Base-by-base conservation (phyloP, 177 flowering plant genomes). In the Vitis hybrid region DNA sequence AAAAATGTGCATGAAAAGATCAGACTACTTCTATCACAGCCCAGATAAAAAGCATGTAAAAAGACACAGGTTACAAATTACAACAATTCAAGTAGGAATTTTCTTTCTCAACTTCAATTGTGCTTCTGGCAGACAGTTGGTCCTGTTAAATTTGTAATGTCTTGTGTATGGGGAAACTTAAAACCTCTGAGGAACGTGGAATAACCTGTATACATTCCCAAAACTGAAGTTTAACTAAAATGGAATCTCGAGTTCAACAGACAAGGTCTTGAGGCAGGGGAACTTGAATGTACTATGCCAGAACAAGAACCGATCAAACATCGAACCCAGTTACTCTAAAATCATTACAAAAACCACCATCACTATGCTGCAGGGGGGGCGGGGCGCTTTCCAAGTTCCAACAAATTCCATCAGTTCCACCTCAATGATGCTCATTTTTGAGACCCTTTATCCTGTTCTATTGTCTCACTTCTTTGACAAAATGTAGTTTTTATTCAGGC, bases 151-250 rank as follows among this genome's bases (percentile, higher is more conserved):
- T 13, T 21, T 68, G 18, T 48, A 8, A 22, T 22, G 26, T 26
- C 29, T 26, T 26, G 39, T 12, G 19, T 16, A 18, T 11, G 19
- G 11, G 19, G 21, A 14, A 3, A 10, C 21, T 10, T 11, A 29
- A 53, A 69, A 14, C 33, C 55, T 12, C 8, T 2, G 22, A 15
- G 22, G 45, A 49, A n/a, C 50, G n/a, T 5, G 14, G 50, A 56
- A 6, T 50, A 52, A 13, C 55, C 55, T 55, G 65, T 58, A 56
- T 71, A 64, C 69, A 26, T 71, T 29, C 31, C 49, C 64, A 13
- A 50, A 56, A 58, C 14, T 65, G 18, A 51, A 65, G 3, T 49
- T 29, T 16, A 57, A 65, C n/a, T 2, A 71, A 29, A 56, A 7
- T 3, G 49, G 10, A 13, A 72, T 18, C 13, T 33, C 29, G 65